Conservation (phyloP, 164 flowering plant genomes). For the Pachysandra terminalis region DNA sequence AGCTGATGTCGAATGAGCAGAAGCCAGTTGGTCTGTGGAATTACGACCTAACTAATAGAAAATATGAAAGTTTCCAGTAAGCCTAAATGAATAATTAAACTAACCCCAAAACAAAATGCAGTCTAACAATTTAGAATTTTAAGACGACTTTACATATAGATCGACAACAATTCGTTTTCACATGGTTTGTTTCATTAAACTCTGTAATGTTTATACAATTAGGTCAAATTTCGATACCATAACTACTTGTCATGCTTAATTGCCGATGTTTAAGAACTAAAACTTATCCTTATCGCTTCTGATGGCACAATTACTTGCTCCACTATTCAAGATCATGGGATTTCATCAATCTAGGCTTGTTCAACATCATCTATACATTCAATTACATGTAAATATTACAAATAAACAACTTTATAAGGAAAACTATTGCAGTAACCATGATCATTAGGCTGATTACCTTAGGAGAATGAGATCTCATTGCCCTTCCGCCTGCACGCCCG, state of each 20-base stretch:
- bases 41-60: slow-evolving; percentile 56
- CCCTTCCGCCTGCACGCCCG: slow-evolving; percentile 51
- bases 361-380: too few relatives aligned
- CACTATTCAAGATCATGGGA: too few relatives aligned
- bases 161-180: neutral
- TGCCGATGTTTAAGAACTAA: too few relatives aligned
- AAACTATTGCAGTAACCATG: too few relatives aligned
- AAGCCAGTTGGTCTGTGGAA: slow-evolving; percentile 16
- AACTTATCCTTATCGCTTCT: too few relatives aligned
- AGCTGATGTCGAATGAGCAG: slow-evolving; percentile 1
- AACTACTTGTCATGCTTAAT: too few relatives aligned
- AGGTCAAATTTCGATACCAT: too few relatives aligned
- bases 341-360: too few relatives aligned
- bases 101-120: neutral
- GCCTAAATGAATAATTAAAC: neutral
- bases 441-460: slow-evolving; percentile 30
- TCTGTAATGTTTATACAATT: too few relatives aligned
- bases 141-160: neutral
- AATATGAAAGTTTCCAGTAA: slow-evolving; percentile 17
- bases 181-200: too few relatives aligned
- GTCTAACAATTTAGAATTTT: neutral
- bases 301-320: too few relatives aligned
- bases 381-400: too few relatives aligned
- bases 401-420: neutral
- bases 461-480: slow-evolving; percentile 43